phyloP scores from a whole-genome alignment of 257 asterid species.

The Dorcoceras hygrometricum region DNA sequence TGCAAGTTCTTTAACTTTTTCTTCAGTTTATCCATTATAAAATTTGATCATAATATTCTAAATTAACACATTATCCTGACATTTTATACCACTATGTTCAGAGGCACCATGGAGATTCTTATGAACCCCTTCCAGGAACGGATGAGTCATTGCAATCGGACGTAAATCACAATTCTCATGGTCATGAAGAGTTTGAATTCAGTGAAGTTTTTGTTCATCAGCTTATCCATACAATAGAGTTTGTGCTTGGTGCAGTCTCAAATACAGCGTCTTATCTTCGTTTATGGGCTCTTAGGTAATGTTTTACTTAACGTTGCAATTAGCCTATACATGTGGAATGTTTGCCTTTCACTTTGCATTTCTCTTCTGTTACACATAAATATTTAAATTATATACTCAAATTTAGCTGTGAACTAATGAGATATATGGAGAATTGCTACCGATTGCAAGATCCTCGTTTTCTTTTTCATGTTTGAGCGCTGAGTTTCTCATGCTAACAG shows the following conservation, averaged over 20 bases:
- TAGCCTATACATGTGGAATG: background rate
- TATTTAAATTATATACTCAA: background rate
- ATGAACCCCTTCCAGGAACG: slow-evolving; percentile 63
- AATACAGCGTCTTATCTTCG: slow-evolving; percentile 99
- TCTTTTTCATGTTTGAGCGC: background rate
- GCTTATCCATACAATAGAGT: slow-evolving; percentile 95
- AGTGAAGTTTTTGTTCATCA: slow-evolving; percentile 95
- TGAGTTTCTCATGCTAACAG: slow-evolving; percentile 8
- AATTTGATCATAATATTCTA: slow-evolving; percentile 17
- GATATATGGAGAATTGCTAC: slow-evolving; percentile 14
- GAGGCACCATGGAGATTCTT: slow-evolving; percentile 89
- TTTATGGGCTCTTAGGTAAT: slow-evolving; percentile 98
- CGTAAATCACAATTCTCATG: slow-evolving; percentile 65
- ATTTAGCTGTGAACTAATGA: background rate
- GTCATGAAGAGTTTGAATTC: slow-evolving; percentile 93
- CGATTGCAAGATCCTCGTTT: background rate
- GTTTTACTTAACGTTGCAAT: slow-evolving; percentile 10
- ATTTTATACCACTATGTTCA: slow-evolving; percentile 28
- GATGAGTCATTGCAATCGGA: slow-evolving; percentile 83
- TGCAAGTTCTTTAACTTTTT: slow-evolving; percentile 22
- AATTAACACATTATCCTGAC: background rate
- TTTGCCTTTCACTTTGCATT: background rate
- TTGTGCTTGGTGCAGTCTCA: slow-evolving; percentile 99
- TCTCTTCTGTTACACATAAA: background rate
- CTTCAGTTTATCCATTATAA: slow-evolving; percentile 14